Evolutionary conservation across 768 basidiomycete species (phyloP).

Genomic region (Suillus decipiens): DNA sequence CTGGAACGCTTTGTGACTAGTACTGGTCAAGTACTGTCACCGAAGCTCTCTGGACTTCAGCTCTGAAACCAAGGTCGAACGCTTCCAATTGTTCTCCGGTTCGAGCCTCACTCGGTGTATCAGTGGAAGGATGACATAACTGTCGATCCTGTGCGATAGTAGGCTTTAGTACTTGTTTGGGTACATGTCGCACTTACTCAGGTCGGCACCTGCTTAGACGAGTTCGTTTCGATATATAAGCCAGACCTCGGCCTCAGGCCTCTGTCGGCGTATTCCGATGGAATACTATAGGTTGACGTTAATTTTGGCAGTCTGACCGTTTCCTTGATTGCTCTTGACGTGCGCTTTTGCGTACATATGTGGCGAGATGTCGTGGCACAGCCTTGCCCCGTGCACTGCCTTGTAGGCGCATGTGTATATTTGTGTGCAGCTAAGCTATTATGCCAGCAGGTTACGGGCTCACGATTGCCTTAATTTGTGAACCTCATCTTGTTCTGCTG

Average conservation of each 20-base stretch:
- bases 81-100: background rate
- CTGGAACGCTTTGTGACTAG: background rate
- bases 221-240: background rate
- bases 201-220: background rate
- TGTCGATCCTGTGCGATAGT: background rate
- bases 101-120: background rate
- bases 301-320: background rate
- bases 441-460: background rate
- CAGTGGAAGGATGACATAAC: background rate
- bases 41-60: background rate
- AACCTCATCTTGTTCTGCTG: conserved; percentile 3
- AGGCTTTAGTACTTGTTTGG: background rate
- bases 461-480: background rate
- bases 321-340: background rate
- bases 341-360: conserved; percentile 1
- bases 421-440: background rate
- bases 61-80: background rate
- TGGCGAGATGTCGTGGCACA: background rate
- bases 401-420: conserved; percentile 5
- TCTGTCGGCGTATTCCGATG: background rate
- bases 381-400: background rate
- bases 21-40: background rate
- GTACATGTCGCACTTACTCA: background rate
- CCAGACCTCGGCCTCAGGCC: background rate
- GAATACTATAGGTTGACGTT: background rate